Evolutionary conservation across 768 basidiomycete species (phyloP).

Genomic region (Russula sp.): DNA sequence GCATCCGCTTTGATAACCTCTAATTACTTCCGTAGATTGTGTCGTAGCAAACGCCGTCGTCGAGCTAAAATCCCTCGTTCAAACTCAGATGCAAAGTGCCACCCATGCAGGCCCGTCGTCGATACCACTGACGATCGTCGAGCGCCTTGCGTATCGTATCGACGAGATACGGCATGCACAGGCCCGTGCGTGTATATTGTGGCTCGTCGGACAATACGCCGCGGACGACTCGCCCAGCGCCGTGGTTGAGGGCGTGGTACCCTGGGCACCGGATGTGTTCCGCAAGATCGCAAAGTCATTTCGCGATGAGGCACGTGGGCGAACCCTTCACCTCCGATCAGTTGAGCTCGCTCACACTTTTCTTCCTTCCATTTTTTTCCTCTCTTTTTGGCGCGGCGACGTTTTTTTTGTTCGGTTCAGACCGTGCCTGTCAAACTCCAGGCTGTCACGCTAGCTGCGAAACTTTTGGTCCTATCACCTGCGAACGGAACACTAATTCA

Average conservation of each 20-base stretch:
- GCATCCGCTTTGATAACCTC: constrained; percentile 3
- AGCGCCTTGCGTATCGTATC: constrained; percentile 70
- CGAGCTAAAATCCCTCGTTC: constrained; percentile 81
- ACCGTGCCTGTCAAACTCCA: constrained; percentile 73
- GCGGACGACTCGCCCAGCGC: constrained; percentile 44
- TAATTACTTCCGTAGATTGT: constrained; percentile 48
- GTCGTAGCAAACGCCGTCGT: constrained; percentile 79
- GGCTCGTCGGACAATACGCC: constrained; percentile 91
- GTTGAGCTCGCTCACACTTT: constrained; percentile 2
- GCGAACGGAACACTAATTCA: constrained; percentile 48
- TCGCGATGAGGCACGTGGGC: constrained; percentile 54
- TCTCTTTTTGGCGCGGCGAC: neutral
- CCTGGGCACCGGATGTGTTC: constrained; percentile 88
- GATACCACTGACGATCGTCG: constrained; percentile 63
- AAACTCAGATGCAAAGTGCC: constrained; percentile 53
- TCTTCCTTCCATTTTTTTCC: neutral
- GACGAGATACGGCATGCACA: constrained; percentile 76
- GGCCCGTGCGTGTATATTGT: constrained; percentile 84
- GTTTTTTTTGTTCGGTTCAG: constrained; percentile 39
- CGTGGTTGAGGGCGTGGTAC: constrained; percentile 54
- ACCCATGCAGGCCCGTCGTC: constrained; percentile 29
- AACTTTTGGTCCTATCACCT: constrained; percentile 71
- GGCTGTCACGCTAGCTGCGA: constrained; percentile 79
- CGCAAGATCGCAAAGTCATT: constrained; percentile 78
- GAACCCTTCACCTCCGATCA: neutral